Evolutionary conservation across 371 early-diverging fungal genomes (phyloP).

Genomic region (Dinochytrium kinnereticum): DNA sequence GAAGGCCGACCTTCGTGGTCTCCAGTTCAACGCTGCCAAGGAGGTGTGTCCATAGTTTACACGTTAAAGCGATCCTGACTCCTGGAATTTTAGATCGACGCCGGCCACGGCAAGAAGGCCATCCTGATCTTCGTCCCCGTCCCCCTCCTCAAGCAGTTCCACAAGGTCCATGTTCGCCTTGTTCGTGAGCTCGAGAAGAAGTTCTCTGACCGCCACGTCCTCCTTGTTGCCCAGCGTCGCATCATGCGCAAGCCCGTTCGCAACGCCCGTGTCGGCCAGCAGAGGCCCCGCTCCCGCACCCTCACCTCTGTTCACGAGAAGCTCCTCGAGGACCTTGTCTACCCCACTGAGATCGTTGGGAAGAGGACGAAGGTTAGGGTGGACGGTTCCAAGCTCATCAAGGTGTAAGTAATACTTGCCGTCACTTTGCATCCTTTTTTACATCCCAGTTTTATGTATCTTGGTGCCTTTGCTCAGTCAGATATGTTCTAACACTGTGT

Average conservation of each 20-base stretch:
- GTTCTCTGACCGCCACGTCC: constrained; percentile 97
- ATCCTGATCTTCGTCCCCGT: constrained; percentile 97
- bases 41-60: constrained; percentile 68
- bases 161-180: constrained; percentile 92
- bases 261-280: constrained; percentile 84
- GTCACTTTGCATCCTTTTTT: not conserved
- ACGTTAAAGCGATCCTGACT: too few species aligned
- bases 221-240: constrained; percentile 95
- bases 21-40: constrained; percentile 93
- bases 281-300: constrained; percentile 94
- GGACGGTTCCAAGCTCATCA: constrained; percentile 93
- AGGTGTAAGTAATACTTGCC: constrained; percentile 68
- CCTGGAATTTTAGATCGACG: constrained; percentile 68
- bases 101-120: constrained; percentile 94
- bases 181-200: constrained; percentile 99
- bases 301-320: constrained; percentile 95
- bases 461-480: not conserved
- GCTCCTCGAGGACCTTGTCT: constrained; percentile 95
- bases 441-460: not conserved
- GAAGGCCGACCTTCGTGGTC: constrained; percentile 91
- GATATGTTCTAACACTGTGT: not conserved
- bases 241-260: constrained; percentile 92
- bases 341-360: constrained; percentile 97
- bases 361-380: constrained; percentile 95
- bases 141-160: constrained; percentile 88